Percentiles rank a stretch among this genome's conserved stretches.
phyloP scores from a whole-genome alignment of 768 basidiomycete species.

The Glaciozyma martinii region DNA sequence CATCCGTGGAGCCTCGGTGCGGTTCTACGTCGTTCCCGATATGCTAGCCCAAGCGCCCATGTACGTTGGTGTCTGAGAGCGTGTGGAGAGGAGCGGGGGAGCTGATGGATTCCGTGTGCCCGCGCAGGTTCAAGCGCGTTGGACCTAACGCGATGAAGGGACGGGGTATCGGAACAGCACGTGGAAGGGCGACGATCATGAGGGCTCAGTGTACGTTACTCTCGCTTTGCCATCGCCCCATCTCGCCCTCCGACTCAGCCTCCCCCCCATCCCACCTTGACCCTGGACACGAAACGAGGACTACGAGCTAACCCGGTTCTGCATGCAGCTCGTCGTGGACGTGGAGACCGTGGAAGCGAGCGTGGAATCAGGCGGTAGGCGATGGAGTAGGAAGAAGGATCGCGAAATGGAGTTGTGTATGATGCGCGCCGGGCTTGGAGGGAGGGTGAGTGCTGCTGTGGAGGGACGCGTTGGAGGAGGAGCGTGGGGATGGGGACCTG shows the following conservation, averaged over 20 bases:
- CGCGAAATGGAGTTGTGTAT: not conserved
- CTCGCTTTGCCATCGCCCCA: not conserved
- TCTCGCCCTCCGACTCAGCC: not conserved
- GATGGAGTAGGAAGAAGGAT: not conserved
- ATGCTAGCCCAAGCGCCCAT: constrained; percentile 99
- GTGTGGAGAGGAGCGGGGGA: too few species aligned
- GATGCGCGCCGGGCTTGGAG: not conserved
- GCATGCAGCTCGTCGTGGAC: not conserved
- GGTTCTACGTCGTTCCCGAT: constrained; percentile 98
- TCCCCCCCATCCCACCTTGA: too few species aligned
- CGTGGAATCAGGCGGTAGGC: not conserved
- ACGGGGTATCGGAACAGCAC: constrained; percentile 95
- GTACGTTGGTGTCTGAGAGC: constrained; percentile 44
- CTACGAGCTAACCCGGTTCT: not conserved
- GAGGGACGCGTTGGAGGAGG: too few species aligned
- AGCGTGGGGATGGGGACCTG: too few species aligned
- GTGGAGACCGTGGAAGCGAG: not conserved
- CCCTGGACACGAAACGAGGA: too few species aligned
- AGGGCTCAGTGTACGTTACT: constrained; percentile 45
- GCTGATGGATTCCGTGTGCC: not conserved
- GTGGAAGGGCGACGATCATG: constrained; percentile 98
- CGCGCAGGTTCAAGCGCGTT: constrained; percentile 88
- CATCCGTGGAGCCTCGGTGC: constrained; percentile 93
- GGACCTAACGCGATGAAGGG: constrained; percentile 98
- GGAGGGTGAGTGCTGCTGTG: not conserved